Percentiles rank a stretch among this genome's conserved stretches.
Conservation (phyloP, 768 basidiomycete species). For the Amanita pallidorosea region DNA sequence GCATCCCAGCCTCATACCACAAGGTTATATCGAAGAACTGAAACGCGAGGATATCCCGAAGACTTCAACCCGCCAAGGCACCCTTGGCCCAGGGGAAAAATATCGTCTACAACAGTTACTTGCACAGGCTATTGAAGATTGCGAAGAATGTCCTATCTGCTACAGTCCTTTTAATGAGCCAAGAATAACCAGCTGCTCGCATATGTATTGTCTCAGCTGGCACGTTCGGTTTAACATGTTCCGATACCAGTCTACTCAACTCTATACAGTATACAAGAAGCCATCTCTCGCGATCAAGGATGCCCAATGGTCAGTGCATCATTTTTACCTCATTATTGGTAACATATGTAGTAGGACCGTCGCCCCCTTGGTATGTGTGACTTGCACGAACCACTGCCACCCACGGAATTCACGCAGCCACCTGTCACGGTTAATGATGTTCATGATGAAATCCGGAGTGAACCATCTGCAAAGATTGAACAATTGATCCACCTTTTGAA, state of each 20-base stretch:
- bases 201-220: conserved; percentile 67
- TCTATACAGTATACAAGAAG: conserved; percentile 49
- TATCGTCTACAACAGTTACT: conserved; percentile 45
- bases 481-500: conserved; percentile 66
- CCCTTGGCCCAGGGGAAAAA: conserved; percentile 44
- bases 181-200: conserved; percentile 64
- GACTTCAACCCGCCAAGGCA: conserved; percentile 12
- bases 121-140: conserved; percentile 64
- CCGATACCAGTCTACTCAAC: background rate
- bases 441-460: conserved; percentile 28
- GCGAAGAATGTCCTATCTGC: conserved; percentile 76
- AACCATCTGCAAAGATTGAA: conserved; percentile 78
- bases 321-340: background rate
- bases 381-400: conserved; percentile 52
- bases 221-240: conserved; percentile 15
- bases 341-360: conserved; percentile 47
- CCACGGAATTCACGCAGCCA: conserved; percentile 59
- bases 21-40: conserved; percentile 59
- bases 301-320: conserved; percentile 61
- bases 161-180: conserved; percentile 50
- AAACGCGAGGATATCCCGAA: background rate
- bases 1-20: conserved; percentile 68
- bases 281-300: conserved; percentile 58
- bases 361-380: conserved; percentile 41
- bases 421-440: conserved; percentile 31